Evolutionary conservation across 2,329 filamentous ascomycete species (phyloP).

Genomic region (Penicillium sp.): DNA sequence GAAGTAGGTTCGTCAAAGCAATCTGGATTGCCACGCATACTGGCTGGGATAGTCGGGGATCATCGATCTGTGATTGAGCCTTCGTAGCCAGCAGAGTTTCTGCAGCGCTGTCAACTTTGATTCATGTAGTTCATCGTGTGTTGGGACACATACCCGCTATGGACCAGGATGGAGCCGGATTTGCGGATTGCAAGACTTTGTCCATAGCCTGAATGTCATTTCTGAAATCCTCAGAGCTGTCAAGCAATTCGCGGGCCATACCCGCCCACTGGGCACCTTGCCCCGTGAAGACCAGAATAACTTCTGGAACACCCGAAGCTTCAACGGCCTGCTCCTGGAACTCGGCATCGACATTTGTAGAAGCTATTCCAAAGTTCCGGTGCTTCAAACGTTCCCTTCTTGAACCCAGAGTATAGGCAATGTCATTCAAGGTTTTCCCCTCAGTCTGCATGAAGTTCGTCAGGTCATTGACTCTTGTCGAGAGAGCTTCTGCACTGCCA

Average conservation of each 20-base stretch:
- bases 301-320: neutral
- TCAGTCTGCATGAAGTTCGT: too few species aligned
- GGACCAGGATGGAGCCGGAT: neutral
- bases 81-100: neutral
- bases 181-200: neutral
- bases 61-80: neutral
- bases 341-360: too few species aligned
- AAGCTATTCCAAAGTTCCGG: too few species aligned
- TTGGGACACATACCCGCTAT: constrained; percentile 1
- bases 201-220: constrained; percentile 2
- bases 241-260: constrained; percentile 5
- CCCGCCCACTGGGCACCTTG: constrained; percentile 14
- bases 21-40: constrained; percentile 23
- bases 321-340: too few species aligned
- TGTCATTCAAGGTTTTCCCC: too few species aligned
- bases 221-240: neutral
- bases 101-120: neutral
- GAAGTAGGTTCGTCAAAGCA: constrained; percentile 12
- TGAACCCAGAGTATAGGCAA: too few species aligned
- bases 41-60: constrained; percentile 11
- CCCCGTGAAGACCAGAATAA: constrained; percentile 15
- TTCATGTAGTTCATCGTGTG: neutral
- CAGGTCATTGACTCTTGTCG: too few species aligned
- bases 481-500: too few species aligned
- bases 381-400: too few species aligned